Base-by-base conservation (phyloP, 1,139 yeast species). In the Protomyces inouyei region DNA sequence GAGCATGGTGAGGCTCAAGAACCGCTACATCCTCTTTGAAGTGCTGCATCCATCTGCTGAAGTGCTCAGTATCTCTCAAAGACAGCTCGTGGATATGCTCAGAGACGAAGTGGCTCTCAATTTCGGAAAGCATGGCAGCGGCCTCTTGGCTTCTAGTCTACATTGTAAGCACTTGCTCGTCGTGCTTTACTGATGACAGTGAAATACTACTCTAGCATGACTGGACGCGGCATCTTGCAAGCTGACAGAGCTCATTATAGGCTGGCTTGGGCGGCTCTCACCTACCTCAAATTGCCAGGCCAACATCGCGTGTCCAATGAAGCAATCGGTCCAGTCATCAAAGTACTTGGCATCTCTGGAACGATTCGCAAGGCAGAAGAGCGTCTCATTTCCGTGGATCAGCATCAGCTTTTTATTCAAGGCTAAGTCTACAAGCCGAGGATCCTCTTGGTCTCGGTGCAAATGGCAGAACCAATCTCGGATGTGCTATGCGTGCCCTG, bases 391-490 rank as follows among this genome's bases (percentile, higher is more conserved):
- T 68, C 55, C 8, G 12, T 52, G 8, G 57, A 59, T 52, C 28
- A 52, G 43, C 14, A 40, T 25, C 37, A 52, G 32, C 36, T 57
- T 16, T 57, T 57, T 16, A 43, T 43, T 10, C 23, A 43, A 16
- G 25, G 48, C 23, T 43, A 18, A 43, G 43, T 9, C 43, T 38
- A 38, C 43, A 43, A 10, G 16, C 56, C 43, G 56, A 59, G 48
- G 28, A 52, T 59, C 52, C 43, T 59, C 36, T 43, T 59, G 43
- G 52, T 51, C 36, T 59, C 63, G 3, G 16, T 32, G 43, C 23
- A 37, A 18, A 65, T 54, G 12, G 97, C 97, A 75, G 90, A 95
- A 73, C 98, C 98, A 65, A 93, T 97, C 77, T 92, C 97, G 53
- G 80, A 76, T 63, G 98, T 93, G 48, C 89, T 79, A 72, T 83